Conservation (phyloP, 768 basidiomycete species). For the Lentinula sp. region DNA sequence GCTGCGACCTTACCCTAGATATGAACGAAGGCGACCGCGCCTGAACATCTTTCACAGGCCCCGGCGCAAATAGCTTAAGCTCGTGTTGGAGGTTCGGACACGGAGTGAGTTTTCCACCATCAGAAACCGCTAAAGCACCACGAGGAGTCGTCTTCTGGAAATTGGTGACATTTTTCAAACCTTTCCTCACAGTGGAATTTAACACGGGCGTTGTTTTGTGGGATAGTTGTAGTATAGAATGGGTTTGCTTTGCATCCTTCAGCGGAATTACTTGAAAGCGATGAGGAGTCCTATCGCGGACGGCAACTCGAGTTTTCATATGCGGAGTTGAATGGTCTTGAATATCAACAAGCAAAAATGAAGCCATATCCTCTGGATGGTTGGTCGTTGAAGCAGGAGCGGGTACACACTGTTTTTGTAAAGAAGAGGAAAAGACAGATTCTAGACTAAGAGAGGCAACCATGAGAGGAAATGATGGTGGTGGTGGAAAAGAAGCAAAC, state of each 20-base stretch:
- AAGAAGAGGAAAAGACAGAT: background rate
- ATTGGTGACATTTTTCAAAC: background rate
- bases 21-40: background rate
- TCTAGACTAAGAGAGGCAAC: background rate
- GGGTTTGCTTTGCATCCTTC: background rate
- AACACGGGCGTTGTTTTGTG: background rate
- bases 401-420: background rate
- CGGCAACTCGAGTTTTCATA: conserved; percentile 40
- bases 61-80: background rate
- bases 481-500: background rate
- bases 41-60: background rate
- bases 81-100: background rate
- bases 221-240: background rate
- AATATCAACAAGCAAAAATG: background rate
- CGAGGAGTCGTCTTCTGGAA: background rate
- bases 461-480: background rate
- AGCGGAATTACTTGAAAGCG: conserved; percentile 38
- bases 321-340: background rate
- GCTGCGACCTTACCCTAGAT: background rate
- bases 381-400: background rate
- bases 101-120: background rate
- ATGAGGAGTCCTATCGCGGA: conserved; percentile 37
- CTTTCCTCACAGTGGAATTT: background rate
- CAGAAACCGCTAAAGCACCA: background rate
- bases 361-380: background rate